Percentiles rank a stretch among this genome's conserved stretches.
These are phyloP conservation scores for Termitomyces sp. DNA, from an alignment of 768 basidiomycete genomes.

Conservation along the genomic window DNA sequence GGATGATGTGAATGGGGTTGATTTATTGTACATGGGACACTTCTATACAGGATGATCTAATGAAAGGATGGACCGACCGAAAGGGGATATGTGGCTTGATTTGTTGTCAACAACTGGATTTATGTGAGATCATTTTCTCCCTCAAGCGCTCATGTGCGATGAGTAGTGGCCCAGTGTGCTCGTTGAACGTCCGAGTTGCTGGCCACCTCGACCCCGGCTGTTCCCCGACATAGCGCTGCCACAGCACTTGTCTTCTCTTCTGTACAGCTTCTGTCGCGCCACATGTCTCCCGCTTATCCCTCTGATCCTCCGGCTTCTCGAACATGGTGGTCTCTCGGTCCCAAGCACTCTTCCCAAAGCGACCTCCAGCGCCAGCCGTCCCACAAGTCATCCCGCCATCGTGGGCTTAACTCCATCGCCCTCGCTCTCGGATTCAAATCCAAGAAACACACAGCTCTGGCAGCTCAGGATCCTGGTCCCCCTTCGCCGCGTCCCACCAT, in stretches of 20 bases:
- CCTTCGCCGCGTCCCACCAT: conserved; percentile 15
- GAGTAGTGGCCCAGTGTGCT: conserved; percentile 4
- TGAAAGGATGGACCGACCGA: neutral
- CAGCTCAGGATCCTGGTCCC: conserved; percentile 46
- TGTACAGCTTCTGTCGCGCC: conserved; percentile 4
- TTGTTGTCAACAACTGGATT: conserved; percentile 5
- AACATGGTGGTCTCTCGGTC: conserved; percentile 42
- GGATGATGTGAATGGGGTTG: conserved; percentile 28
- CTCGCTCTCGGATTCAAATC: conserved; percentile 59
- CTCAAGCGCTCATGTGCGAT: conserved; percentile 12
- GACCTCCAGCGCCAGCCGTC: conserved; percentile 24
- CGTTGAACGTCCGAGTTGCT: conserved; percentile 4
- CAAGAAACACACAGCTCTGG: conserved; percentile 50
- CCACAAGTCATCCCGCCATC: conserved; percentile 23
- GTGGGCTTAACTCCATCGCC: conserved; percentile 44
- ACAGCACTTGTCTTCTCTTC: neutral
- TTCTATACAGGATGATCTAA: conserved; percentile 1
- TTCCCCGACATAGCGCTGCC: neutral
- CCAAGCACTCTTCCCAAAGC: conserved; percentile 20
- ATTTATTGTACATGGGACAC: conserved; percentile 8
- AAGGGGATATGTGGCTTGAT: neutral
- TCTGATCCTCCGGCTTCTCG: conserved; percentile 28
- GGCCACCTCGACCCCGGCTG: conserved; percentile 1
- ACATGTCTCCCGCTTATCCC: conserved; percentile 29
- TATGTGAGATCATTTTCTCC: conserved; percentile 11